A percentile compares a stretch with the other conserved stretches of the same genome.
Evolutionary conservation across 1,284 basidiomycete genomes (phyloP).

Genomic region (Puccinia hordei): DNA sequence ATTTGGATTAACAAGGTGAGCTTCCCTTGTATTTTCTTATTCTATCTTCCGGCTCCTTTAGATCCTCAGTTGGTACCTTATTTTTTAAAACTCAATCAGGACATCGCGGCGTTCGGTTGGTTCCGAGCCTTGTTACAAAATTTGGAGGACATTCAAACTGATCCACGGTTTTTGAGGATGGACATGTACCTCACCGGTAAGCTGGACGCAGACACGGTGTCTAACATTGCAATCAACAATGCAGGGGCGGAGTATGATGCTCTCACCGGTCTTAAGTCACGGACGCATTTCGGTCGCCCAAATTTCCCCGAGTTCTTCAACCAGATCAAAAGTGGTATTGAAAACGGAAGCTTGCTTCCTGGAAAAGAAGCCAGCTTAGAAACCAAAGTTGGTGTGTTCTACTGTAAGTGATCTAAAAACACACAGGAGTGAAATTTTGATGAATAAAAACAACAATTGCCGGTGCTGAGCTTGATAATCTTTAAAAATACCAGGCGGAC

Average conservation of each 20-base stretch:
- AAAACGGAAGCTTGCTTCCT: conserved; percentile 74
- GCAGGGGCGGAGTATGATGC: conserved; percentile 67
- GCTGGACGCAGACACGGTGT: conserved; percentile 78
- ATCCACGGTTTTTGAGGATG: conserved; percentile 81
- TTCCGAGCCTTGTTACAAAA: conserved; percentile 81
- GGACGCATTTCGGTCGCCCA: conserved; percentile 83
- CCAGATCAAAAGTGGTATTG: conserved; percentile 72
- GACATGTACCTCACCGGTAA: conserved; percentile 86
- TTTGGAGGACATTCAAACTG: conserved; percentile 74
- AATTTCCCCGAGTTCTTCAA: conserved; percentile 78
- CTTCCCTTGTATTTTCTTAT: neutral
- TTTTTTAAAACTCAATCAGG: neutral
- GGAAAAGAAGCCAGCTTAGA: conserved; percentile 74
- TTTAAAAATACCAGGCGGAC: conserved; percentile 55
- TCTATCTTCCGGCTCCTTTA: neutral
- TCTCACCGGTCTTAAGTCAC: conserved; percentile 76
- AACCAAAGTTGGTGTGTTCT: conserved; percentile 72
- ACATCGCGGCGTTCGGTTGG: conserved; percentile 78
- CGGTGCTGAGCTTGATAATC: neutral
- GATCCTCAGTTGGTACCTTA: neutral
- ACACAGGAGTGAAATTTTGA: neutral
- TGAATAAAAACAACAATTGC: neutral
- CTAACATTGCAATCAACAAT: conserved; percentile 84
- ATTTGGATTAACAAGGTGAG: conserved; percentile 77
- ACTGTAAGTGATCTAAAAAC: conserved; percentile 11